phyloP scores from a whole-genome alignment of 169 alveolate genomes.

The Plasmodium falciparum region DNA sequence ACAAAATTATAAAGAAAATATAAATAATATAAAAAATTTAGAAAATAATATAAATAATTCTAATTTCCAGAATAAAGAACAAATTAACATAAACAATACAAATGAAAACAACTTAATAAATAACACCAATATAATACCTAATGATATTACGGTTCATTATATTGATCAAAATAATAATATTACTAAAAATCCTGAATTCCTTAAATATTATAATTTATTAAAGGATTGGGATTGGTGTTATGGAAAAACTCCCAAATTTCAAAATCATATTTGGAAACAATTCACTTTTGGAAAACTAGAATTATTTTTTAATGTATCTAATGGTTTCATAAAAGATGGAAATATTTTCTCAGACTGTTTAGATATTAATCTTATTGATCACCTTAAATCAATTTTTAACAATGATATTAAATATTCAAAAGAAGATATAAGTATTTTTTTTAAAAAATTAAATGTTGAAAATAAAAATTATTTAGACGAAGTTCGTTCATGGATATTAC shows the following conservation, averaged over 20 bases:
- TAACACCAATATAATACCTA: not conserved
- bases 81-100: not conserved
- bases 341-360: slow-evolving; percentile 82
- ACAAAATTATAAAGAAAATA: not conserved
- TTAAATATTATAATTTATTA: slow-evolving; percentile 50
- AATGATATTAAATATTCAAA: slow-evolving; percentile 63
- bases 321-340: slow-evolving; percentile 70
- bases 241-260: slow-evolving; percentile 87
- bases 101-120: slow-evolving; percentile 17
- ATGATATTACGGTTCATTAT: slow-evolving; percentile 43
- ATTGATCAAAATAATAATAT: slow-evolving; percentile 55
- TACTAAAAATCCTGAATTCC: slow-evolving; percentile 67
- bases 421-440: slow-evolving; percentile 26
- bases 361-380: slow-evolving; percentile 83
- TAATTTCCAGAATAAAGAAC: not conserved
- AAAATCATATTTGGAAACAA: slow-evolving; percentile 41
- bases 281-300: slow-evolving; percentile 62
- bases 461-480: slow-evolving; percentile 34
- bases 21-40: not conserved
- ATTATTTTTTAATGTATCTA: slow-evolving; percentile 29
- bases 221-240: slow-evolving; percentile 90
- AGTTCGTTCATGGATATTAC: slow-evolving; percentile 42
- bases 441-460: slow-evolving; percentile 44
- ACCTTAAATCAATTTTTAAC: slow-evolving; percentile 52
- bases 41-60: not conserved